Conservation (phyloP, 805 yeast genomes). For the Yarrowia alimentaria region DNA sequence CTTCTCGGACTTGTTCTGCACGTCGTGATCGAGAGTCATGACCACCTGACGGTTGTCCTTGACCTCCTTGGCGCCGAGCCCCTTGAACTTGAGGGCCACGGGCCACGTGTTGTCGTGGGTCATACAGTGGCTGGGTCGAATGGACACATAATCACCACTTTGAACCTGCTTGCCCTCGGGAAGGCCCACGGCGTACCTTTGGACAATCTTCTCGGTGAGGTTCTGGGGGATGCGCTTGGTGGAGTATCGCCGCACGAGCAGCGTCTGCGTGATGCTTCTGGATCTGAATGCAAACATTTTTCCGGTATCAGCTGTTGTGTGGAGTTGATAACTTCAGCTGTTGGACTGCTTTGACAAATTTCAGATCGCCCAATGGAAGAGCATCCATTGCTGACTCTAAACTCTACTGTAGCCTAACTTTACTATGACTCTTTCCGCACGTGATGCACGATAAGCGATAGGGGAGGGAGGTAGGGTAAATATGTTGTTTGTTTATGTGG, state of each 20-base stretch:
- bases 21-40: slow-evolving; percentile 96
- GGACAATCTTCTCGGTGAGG: slow-evolving; percentile 93
- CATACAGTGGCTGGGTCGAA: slow-evolving; percentile 96
- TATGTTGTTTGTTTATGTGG: no score
- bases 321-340: no score
- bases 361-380: slow-evolving; percentile 25
- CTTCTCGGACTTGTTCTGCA: slow-evolving; percentile 87
- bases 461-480: no score
- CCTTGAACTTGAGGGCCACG: slow-evolving; percentile 93
- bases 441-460: slow-evolving; percentile 21
- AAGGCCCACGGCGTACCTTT: slow-evolving; percentile 83
- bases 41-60: slow-evolving; percentile 88
- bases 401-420: slow-evolving; percentile 17
- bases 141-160: slow-evolving; percentile 93
- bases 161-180: slow-evolving; percentile 72
- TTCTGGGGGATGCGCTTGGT: slow-evolving; percentile 54
- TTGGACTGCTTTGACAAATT: slow-evolving; percentile 1
- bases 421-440: slow-evolving; percentile 25
- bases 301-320: no score
- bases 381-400: slow-evolving; percentile 25
- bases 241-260: slow-evolving; percentile 19
- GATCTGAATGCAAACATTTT: slow-evolving; percentile 24
- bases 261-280: slow-evolving; percentile 8
- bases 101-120: slow-evolving; percentile 99
- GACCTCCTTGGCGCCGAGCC: slow-evolving; percentile 83